Conservation (phyloP, 345 rosid genomes). For the Lepidium africanum region DNA sequence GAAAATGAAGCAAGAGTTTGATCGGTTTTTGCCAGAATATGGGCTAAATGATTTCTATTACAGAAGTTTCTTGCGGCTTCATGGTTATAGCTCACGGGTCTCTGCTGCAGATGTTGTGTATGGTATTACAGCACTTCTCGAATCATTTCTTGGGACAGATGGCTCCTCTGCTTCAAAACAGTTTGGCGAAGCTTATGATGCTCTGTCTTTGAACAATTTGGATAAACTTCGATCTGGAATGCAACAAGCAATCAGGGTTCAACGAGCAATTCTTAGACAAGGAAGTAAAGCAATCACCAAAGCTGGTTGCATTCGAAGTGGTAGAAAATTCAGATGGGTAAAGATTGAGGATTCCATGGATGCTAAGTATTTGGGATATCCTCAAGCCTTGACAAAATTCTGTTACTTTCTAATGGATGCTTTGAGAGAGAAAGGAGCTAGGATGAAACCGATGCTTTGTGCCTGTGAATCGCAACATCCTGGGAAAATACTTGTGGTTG, state of each 20-base stretch:
- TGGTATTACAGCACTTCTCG: slow-evolving; percentile 94
- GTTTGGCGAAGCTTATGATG: slow-evolving; percentile 91
- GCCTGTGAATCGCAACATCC: slow-evolving; percentile 71
- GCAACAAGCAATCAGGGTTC: slow-evolving; percentile 92
- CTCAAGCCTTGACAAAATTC: slow-evolving; percentile 89
- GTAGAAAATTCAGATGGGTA: slow-evolving; percentile 94
- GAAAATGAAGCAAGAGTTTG: slow-evolving; percentile 90
- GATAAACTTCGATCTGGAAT: slow-evolving; percentile 75
- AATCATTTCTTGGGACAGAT: slow-evolving; percentile 67
- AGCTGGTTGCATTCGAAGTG: slow-evolving; percentile 78
- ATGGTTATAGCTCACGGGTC: slow-evolving; percentile 90
- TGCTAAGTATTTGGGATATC: slow-evolving; percentile 72
- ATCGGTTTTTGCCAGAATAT: slow-evolving; percentile 76
- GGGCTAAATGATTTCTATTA: slow-evolving; percentile 85
- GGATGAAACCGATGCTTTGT: slow-evolving; percentile 84
- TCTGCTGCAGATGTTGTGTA: slow-evolving; percentile 97
- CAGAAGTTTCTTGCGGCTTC: slow-evolving; percentile 70
- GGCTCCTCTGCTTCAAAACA: slow-evolving; percentile 87
- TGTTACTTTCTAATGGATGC: slow-evolving; percentile 98
- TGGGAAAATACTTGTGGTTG: slow-evolving; percentile 72
- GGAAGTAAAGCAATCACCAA: slow-evolving; percentile 89
- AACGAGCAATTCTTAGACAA: slow-evolving; percentile 83
- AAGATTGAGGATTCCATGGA: slow-evolving; percentile 80
- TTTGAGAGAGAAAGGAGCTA: slow-evolving; percentile 86
- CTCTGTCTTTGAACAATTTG: slow-evolving; percentile 64